These are phyloP conservation scores for Guadua angustifolia DNA, from an alignment of 176 grass and related monocot species.

Conservation along the genomic window DNA sequence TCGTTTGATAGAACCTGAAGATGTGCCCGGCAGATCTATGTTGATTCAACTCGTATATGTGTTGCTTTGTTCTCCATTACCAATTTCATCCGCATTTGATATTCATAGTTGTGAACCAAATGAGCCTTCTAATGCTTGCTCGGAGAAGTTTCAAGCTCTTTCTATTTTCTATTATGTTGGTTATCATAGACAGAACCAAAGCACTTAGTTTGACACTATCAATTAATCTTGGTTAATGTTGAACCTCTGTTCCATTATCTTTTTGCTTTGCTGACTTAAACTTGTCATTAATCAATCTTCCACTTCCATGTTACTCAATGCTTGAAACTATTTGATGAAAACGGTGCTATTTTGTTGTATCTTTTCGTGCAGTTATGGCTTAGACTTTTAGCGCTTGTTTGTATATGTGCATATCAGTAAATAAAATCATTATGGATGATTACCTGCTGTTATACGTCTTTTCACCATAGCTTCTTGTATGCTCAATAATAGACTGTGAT, in stretches of 20 bases:
- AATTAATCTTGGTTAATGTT: conserved; percentile 1
- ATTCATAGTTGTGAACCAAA: conserved; percentile 6
- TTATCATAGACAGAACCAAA: not conserved
- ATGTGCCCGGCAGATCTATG: not conserved
- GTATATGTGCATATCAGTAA: conserved; percentile 12
- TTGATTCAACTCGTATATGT: not conserved
- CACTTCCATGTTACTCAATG: conserved; percentile 4
- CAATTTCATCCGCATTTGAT: conserved; percentile 24
- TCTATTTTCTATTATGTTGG: conserved; percentile 18
- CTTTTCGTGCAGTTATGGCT: conserved; percentile 6
- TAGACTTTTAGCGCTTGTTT: not conserved
- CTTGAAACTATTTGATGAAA: conserved; percentile 15
- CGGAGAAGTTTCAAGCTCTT: not conserved
- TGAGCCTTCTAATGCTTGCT: conserved; percentile 10
- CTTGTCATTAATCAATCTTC: not conserved
- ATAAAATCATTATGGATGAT: conserved; percentile 25
- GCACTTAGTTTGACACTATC: conserved; percentile 19
- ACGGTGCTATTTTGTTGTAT: not conserved
- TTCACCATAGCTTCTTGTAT: conserved; percentile 23
- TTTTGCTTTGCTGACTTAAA: not conserved
- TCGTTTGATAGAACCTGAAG: conserved; percentile 7
- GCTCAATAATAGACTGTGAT: conserved; percentile 25
- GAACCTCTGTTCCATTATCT: conserved; percentile 4
- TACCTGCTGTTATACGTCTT: conserved; percentile 31
- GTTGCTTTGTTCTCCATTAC: not conserved